Evolutionary conservation across 768 basidiomycete species (phyloP).

Genomic region (Trametes cinnabarina): DNA sequence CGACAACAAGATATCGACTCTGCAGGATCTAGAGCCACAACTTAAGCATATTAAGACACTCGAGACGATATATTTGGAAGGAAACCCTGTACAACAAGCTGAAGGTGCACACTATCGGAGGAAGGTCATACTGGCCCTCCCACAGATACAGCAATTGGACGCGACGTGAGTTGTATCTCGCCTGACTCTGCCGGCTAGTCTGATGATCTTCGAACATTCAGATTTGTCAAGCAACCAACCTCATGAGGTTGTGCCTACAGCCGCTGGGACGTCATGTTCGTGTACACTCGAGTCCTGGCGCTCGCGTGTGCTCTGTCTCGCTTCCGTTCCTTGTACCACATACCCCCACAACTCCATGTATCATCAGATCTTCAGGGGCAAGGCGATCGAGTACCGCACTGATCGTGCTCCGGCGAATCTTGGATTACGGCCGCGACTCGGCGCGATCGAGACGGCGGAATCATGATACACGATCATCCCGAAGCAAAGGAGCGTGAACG

Average conservation of each 20-base stretch:
- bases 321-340: constrained; percentile 15
- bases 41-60: constrained; percentile 60
- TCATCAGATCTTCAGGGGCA: constrained; percentile 17
- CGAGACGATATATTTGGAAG: constrained; percentile 91
- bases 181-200: not conserved
- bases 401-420: constrained; percentile 16
- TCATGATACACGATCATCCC: constrained; percentile 12
- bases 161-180: constrained; percentile 69
- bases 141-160: constrained; percentile 91
- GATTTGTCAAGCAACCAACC: constrained; percentile 22
- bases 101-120: constrained; percentile 81
- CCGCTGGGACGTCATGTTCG: not conserved
- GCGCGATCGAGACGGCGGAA: constrained; percentile 9
- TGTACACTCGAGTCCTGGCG: not conserved
- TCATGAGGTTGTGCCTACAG: not conserved
- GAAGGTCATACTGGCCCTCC: constrained; percentile 85
- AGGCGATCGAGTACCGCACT: constrained; percentile 9
- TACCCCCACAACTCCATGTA: constrained; percentile 16
- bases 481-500: not conserved
- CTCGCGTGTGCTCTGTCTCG: not conserved
- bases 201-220: not conserved
- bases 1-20: constrained; percentile 76
- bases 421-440: constrained; percentile 7
- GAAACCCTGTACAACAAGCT: constrained; percentile 83
- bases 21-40: constrained; percentile 66